Evolutionary conservation across 768 basidiomycete genomes (phyloP).

Genomic region (Collybia mongolica): DNA sequence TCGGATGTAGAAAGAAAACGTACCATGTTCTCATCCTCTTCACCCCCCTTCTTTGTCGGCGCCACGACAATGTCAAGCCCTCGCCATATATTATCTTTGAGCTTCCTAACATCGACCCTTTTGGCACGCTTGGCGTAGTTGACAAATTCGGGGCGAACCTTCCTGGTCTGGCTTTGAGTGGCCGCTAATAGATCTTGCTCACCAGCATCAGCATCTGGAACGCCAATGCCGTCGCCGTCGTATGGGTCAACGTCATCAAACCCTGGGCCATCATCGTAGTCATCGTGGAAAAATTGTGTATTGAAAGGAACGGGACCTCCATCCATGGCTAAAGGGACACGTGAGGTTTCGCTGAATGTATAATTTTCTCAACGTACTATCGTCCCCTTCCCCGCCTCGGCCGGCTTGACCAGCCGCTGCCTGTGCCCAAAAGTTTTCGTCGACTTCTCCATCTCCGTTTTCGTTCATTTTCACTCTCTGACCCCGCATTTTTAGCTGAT

Average conservation of each 20-base stretch:
- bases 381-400: constrained; percentile 51
- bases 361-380: constrained; percentile 37
- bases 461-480: constrained; percentile 56
- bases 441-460: constrained; percentile 82
- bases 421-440: constrained; percentile 97
- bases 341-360: not conserved
- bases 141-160: constrained; percentile 83
- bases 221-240: constrained; percentile 42
- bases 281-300: constrained; percentile 97
- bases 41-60: constrained; percentile 40
- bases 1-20: not conserved
- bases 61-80: constrained; percentile 75
- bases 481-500: constrained; percentile 87
- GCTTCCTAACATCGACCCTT: constrained; percentile 91
- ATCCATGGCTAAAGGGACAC: constrained; percentile 15
- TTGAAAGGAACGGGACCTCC: constrained; percentile 78
- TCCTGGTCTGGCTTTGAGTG: constrained; percentile 72
- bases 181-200: constrained; percentile 89
- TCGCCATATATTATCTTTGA: constrained; percentile 99
- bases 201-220: constrained; percentile 53
- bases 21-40: constrained; percentile 53
- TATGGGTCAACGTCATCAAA: constrained; percentile 57
- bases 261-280: constrained; percentile 76
- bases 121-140: constrained; percentile 96
- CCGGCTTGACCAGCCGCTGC: constrained; percentile 83